Base-by-base conservation (phyloP, 2,329 filamentous ascomycete genomes). In the Aspergillus sergii region DNA sequence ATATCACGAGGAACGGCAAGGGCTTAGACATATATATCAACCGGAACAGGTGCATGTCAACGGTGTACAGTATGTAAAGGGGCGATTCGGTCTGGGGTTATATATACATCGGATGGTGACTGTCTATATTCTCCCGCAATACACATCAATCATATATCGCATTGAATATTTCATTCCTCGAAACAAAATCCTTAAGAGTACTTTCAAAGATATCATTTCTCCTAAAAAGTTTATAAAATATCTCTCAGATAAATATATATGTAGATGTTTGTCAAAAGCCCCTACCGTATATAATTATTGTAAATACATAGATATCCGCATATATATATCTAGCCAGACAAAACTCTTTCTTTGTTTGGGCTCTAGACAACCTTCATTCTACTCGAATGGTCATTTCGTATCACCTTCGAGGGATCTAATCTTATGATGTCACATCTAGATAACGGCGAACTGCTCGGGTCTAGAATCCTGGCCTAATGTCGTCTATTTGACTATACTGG, bases 51-150 rank as follows among this genome's bases (percentile, higher is more conserved):
- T 62, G 60, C 56, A 62, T 62, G 57, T 28, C 21, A 46, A 59
- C 50, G 50, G 60, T 59, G 41, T 56, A 57, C 53, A 28, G 53
- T 55, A 55, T 51, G 61, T 63, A 59, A 58, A 59, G 50, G 32
- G 43, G 57, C 30, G n/a, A 14, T n/a, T 32, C n/a, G 28, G 19
- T 26, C 19, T 21, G 23, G 46, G 23, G 14, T 50, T 30, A 50
- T 50, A 50, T 19, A 50, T 30, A 30, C 26, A 30, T 30, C 26
- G 46, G 26, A 19, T 8, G 46, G 46, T 50, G 34, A 16, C 14
- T 16, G 46, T 28, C 23, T 19, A 28, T 50, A 14, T 30, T 19
- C 23, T 11, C n/a, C 32, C 12, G 30, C 46, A 30, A 14, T n/a
- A 19, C 21, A 26, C 28, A 50, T 30, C 11, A 14, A 48, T 26